A percentile compares a stretch with the other conserved stretches of the same genome.
These are phyloP conservation scores for Gaeumannomyces sp. DNA, from an alignment of 2,329 filamentous ascomycete genomes.

Conservation along the genomic window DNA sequence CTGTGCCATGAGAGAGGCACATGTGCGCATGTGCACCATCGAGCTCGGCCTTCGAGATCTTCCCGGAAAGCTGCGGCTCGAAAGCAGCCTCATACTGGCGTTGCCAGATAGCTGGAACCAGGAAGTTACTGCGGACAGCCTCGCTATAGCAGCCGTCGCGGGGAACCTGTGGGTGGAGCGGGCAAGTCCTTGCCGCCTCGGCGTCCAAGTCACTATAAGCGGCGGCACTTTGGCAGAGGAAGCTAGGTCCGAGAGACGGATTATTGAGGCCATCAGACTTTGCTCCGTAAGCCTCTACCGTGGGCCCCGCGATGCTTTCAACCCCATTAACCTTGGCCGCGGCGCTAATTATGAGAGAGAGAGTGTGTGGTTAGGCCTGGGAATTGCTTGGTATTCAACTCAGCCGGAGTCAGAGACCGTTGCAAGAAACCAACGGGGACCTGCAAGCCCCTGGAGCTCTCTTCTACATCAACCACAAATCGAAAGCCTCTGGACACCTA, in stretches of 20 bases:
- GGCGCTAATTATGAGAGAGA: not conserved
- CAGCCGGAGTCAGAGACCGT: conserved; percentile 3
- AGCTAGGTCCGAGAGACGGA: not conserved
- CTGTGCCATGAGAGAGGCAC: conserved; percentile 8
- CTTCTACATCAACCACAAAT: conserved; percentile 5
- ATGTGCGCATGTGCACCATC: not conserved
- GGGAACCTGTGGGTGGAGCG: conserved; percentile 9
- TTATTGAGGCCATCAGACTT: conserved; percentile 5
- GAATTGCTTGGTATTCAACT: conserved; percentile 6
- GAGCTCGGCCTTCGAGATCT: conserved; percentile 5
- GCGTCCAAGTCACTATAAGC: conserved; percentile 25
- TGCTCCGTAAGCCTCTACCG: not conserved
- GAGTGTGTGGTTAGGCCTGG: conserved; percentile 1
- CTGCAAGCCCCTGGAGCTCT: not conserved
- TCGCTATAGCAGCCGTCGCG: not conserved
- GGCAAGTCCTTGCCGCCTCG: conserved; percentile 10
- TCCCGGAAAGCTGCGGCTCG: conserved; percentile 1
- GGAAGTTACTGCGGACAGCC: not conserved
- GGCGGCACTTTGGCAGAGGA: conserved; percentile 1
- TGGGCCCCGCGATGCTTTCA: not conserved
- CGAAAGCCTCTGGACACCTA: conserved; percentile 1
- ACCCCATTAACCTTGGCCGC: not conserved
- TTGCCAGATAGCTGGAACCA: conserved; percentile 2
- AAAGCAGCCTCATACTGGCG: not conserved
- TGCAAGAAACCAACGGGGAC: not conserved